A percentile compares a stretch with the other conserved stretches of the same genome.
These are phyloP conservation scores for Stachybotrys elegans DNA, from an alignment of 2,329 filamentous ascomycete genomes.

Conservation along the genomic window DNA sequence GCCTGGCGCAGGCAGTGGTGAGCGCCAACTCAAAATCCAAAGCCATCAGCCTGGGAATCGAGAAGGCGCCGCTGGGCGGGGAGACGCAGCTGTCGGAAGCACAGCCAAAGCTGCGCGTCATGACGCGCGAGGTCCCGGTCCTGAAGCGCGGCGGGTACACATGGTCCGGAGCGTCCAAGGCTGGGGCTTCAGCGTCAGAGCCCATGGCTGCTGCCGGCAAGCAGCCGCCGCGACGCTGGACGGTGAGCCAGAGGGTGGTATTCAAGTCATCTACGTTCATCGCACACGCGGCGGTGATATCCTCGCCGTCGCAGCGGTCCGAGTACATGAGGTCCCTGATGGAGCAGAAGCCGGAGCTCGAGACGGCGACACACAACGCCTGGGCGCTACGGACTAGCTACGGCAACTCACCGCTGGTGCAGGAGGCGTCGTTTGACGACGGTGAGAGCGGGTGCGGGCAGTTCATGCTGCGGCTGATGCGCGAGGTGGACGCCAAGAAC, in stretches of 20 bases:
- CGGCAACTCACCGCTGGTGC: conserved; percentile 32
- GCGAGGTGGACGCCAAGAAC: conserved; percentile 44
- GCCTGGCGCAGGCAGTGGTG: conserved; percentile 77
- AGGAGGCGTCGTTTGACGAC: conserved; percentile 53
- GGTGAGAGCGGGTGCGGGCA: conserved; percentile 56
- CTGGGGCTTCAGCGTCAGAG: conserved; percentile 10
- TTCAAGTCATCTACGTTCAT: conserved; percentile 53
- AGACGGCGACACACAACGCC: conserved; percentile 53
- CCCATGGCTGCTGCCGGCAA: conserved; percentile 9
- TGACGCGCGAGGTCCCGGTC: conserved; percentile 70
- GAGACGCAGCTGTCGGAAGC: conserved; percentile 70
- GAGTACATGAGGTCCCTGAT: conserved; percentile 43
- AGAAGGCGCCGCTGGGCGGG: conserved; percentile 58
- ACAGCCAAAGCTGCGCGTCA: conserved; percentile 66
- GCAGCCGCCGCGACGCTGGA: conserved; percentile 36
- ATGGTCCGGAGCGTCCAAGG: conserved; percentile 20
- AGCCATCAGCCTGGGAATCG: conserved; percentile 69
- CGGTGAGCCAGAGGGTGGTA: conserved; percentile 43
- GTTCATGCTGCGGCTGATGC: conserved; percentile 50
- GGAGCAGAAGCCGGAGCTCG: conserved; percentile 41
- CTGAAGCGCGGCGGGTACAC: conserved; percentile 73
- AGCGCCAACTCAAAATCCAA: conserved; percentile 76
- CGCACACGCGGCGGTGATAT: conserved; percentile 39
- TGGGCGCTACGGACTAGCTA: conserved; percentile 39
- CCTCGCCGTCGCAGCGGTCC: conserved; percentile 35